phyloP scores from a whole-genome alignment of 441 rosid genomes.

The Adansonia grandidieri region DNA sequence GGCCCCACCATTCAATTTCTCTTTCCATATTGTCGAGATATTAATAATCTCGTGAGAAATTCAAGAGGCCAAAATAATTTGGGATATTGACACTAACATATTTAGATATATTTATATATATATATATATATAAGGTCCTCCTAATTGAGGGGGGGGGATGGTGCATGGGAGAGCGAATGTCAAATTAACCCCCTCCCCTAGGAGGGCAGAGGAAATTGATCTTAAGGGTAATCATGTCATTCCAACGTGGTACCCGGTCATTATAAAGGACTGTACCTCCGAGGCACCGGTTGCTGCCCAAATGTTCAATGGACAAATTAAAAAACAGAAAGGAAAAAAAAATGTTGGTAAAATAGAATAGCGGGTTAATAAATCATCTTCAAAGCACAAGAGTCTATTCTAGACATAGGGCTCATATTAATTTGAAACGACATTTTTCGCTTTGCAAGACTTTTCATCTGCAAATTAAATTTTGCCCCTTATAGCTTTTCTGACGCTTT shows the following conservation, averaged over 20 bases:
- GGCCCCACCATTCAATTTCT: slow-evolving; percentile 15
- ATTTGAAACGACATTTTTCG: slow-evolving; percentile 26
- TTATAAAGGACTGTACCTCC: neutral
- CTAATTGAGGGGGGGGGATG: neutral
- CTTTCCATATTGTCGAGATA: slow-evolving; percentile 12
- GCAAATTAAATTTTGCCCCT: slow-evolving; percentile 12
- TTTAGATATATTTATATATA: neutral
- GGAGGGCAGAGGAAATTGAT: neutral
- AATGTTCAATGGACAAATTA: slow-evolving; percentile 29
- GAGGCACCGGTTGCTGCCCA: slow-evolving; percentile 21
- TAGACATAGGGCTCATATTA: neutral
- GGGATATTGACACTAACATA: too few relatives aligned
- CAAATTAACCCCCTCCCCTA: slow-evolving; percentile 18
- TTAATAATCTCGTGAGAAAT: slow-evolving; percentile 33
- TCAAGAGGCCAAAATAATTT: neutral
- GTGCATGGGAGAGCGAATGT: slow-evolving; percentile 11
- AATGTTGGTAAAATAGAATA: neutral
- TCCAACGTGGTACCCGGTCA: neutral
- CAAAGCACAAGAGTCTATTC: slow-evolving; percentile 7
- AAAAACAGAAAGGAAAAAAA: neutral
- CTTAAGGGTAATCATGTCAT: slow-evolving; percentile 14
- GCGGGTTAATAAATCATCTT: slow-evolving; percentile 30
- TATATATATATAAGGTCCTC: slow-evolving; percentile 23
- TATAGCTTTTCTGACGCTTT: neutral
- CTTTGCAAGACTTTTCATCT: slow-evolving; percentile 25